Percentiles rank a stretch among this genome's conserved stretches.
phyloP scores from a whole-genome alignment of 1,284 basidiomycete genomes.

The Tylopilus sp. region DNA sequence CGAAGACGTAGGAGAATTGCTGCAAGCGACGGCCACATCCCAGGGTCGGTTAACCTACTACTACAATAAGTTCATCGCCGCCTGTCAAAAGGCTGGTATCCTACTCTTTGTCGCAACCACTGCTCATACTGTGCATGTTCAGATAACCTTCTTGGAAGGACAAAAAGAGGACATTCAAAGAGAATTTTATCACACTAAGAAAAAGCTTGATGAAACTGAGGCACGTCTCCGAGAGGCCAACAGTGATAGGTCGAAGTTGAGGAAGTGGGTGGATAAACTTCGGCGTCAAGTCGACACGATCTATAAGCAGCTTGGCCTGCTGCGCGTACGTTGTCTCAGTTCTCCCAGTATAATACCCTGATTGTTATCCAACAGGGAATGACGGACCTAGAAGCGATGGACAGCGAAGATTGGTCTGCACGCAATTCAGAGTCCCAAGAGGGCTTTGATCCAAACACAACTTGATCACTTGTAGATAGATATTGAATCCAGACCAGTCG shows the following conservation, averaged over 20 bases:
- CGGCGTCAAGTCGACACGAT: conserved; percentile 11
- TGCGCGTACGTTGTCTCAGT: conserved; percentile 12
- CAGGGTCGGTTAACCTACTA: conserved; percentile 15
- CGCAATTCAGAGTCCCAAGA: not conserved
- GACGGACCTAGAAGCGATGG: not conserved
- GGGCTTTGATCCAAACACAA: not conserved
- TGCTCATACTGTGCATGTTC: conserved; percentile 3
- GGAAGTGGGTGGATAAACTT: conserved; percentile 11
- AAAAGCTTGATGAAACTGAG: conserved; percentile 23
- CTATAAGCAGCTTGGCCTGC: conserved; percentile 8
- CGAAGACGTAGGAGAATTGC: conserved; percentile 9
- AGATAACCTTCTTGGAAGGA: conserved; percentile 18
- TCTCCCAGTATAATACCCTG: not conserved
- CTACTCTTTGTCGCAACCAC: not conserved
- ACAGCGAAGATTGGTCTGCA: conserved; percentile 2
- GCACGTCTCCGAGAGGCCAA: conserved; percentile 16
- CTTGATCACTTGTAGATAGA: not conserved
- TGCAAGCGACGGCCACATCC: conserved; percentile 19
- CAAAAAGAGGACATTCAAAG: conserved; percentile 20
- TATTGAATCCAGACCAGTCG: not conserved
- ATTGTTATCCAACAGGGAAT: conserved; percentile 11
- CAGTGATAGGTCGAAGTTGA: conserved; percentile 16
- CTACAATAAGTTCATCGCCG: conserved; percentile 13
- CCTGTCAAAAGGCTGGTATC: conserved; percentile 13
- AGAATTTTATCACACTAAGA: conserved; percentile 18